Percentiles rank a stretch among this genome's conserved stretches.
These are phyloP conservation scores for Helianthus tuberosus DNA, from an alignment of 129 eudicot genomes.

Conservation along the genomic window DNA sequence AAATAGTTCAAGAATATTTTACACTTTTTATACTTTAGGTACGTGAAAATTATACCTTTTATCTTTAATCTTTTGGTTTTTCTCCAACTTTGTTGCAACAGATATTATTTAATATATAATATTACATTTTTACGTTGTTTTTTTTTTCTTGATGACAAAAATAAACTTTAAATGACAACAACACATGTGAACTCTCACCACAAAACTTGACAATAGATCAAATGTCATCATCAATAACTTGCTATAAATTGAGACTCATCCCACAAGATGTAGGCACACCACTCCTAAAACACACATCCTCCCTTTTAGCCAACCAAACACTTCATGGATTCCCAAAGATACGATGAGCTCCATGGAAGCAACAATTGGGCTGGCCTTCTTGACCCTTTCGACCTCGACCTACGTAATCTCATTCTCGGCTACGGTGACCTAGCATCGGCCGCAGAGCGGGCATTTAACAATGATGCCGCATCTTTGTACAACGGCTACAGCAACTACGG, in stretches of 20 bases:
- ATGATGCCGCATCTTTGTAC: conserved; percentile 49
- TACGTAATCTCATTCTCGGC: conserved; percentile 49
- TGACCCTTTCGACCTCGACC: conserved; percentile 55
- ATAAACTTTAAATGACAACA: too few relatives aligned
- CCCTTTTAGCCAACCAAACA: too few relatives aligned
- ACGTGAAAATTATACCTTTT: too few relatives aligned
- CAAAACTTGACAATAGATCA: too few relatives aligned
- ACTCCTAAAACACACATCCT: neutral
- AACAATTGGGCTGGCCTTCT: conserved; percentile 64
- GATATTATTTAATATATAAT: too few relatives aligned
- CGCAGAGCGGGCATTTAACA: conserved; percentile 56
- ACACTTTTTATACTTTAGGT: too few relatives aligned
- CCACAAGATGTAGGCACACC: conserved; percentile 3
- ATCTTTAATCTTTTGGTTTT: too few relatives aligned
- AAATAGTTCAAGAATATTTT: too few relatives aligned
- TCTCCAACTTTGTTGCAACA: too few relatives aligned
- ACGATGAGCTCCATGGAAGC: conserved; percentile 38
- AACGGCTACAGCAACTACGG: conserved; percentile 43
- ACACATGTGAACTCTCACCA: too few relatives aligned
- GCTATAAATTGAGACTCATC: conserved; percentile 17
- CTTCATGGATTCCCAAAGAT: conserved; percentile 23
- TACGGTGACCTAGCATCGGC: conserved; percentile 76
- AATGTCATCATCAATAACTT: conserved; percentile 5
- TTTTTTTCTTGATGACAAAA: too few relatives aligned
- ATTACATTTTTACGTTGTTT: too few relatives aligned